Conservation (phyloP, 2,329 filamentous ascomycete genomes). For the Hypomyces rosellus region DNA sequence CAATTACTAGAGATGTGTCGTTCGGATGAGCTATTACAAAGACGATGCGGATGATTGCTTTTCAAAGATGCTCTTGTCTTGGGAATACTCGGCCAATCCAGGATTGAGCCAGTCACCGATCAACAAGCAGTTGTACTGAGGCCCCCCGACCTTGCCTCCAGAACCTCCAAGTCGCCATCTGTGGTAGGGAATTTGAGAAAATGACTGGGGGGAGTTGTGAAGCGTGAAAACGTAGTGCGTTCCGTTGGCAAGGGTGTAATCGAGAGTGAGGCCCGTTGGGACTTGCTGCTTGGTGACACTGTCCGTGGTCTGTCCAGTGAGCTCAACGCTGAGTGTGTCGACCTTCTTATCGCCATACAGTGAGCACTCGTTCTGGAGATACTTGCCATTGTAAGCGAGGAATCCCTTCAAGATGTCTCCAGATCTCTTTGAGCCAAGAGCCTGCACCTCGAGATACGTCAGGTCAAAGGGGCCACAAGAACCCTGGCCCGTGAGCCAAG, state of each 20-base stretch:
- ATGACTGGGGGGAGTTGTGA: not conserved
- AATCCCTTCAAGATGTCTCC: not conserved
- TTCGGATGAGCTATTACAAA: too few species aligned
- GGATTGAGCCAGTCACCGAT: slow-evolving; percentile 2
- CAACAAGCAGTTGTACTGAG: not conserved
- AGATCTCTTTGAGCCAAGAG: not conserved
- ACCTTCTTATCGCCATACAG: not conserved
- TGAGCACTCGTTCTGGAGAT: slow-evolving; percentile 1
- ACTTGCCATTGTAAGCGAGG: not conserved
- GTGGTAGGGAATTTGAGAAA: not conserved
- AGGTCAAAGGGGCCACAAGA: slow-evolving; percentile 1
- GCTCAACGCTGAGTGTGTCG: not conserved
- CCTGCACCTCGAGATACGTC: slow-evolving; percentile 1
- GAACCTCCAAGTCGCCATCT: not conserved
- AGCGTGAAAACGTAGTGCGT: not conserved
- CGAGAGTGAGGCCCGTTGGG: not conserved
- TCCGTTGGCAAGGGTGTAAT: slow-evolving; percentile 1
- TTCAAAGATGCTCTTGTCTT: not conserved
- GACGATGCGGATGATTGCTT: not conserved
- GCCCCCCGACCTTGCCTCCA: not conserved
- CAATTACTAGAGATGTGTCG: too few species aligned
- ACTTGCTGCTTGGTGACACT: not conserved
- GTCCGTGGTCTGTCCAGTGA: slow-evolving; percentile 1
- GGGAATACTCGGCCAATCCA: not conserved
- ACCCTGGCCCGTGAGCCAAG: not conserved